Evolutionary conservation across 2,329 filamentous ascomycete species (phyloP).

Genomic region (Colletotrichum cereale): DNA sequence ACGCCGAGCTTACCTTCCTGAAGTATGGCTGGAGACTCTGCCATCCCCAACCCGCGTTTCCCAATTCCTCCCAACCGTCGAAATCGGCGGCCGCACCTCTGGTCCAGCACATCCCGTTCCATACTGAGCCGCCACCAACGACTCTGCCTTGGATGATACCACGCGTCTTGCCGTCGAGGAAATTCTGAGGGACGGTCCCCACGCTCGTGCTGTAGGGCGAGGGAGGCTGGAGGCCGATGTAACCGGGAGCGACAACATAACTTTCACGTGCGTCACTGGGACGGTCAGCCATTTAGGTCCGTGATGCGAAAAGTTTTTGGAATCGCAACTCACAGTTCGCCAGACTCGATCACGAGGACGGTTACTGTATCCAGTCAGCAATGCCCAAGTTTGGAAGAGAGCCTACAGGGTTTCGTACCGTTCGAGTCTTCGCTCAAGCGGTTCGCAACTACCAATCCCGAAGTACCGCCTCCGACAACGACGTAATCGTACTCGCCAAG

Average conservation of each 20-base stretch:
- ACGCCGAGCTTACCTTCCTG: conserved; percentile 52
- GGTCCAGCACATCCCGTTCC: conserved; percentile 58
- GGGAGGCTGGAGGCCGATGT: conserved; percentile 38
- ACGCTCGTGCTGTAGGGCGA: conserved; percentile 48
- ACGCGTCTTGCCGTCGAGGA: conserved; percentile 51
- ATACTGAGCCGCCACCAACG: conserved; percentile 55
- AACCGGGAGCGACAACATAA: conserved; percentile 40
- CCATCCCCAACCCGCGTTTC: conserved; percentile 58
- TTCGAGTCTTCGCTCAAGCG: conserved; percentile 55
- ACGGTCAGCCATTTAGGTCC: background rate
- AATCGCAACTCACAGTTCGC: conserved; percentile 36
- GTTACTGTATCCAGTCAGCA: conserved; percentile 30
- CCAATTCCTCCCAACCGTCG: conserved; percentile 57
- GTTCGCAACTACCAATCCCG: conserved; percentile 58
- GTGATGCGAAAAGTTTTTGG: background rate
- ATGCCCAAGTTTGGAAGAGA: background rate
- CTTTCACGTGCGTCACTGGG: conserved; percentile 34
- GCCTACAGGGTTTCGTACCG: conserved; percentile 12
- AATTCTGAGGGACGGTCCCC: conserved; percentile 47
- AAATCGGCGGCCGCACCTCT: conserved; percentile 55
- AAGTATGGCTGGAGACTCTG: conserved; percentile 61
- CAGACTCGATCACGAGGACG: conserved; percentile 42
- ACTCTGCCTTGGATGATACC: conserved; percentile 52
- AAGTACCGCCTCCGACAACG: conserved; percentile 60
- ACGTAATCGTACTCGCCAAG: conserved; percentile 51